phyloP scores from a whole-genome alignment of 176 grass and related monocot species.

The Saccharum officinarum region DNA sequence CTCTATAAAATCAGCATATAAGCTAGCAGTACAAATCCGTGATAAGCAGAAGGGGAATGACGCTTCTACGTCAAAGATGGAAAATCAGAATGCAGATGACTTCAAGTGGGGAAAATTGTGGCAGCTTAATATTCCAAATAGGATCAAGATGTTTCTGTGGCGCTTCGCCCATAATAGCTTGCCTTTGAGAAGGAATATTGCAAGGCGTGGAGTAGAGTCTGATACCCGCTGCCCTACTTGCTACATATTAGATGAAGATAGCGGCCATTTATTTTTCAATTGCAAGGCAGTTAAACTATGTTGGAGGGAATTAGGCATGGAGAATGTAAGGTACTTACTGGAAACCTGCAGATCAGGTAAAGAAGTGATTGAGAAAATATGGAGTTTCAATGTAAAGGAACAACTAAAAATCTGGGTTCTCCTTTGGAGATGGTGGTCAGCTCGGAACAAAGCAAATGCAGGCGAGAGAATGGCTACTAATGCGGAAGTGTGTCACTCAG shows the following conservation, averaged over 20 bases:
- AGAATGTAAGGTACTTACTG: too few species aligned
- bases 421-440: too few species aligned
- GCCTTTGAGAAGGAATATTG: background rate
- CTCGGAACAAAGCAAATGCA: too few species aligned
- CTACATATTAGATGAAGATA: background rate
- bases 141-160: background rate
- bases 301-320: background rate
- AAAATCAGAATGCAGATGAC: background rate
- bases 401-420: too few species aligned
- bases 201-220: background rate
- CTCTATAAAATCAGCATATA: background rate
- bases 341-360: too few species aligned
- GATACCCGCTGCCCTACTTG: background rate
- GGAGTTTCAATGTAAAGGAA: too few species aligned
- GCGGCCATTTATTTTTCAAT: background rate
- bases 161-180: background rate
- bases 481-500: too few species aligned
- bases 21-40: background rate
- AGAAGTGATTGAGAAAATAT: too few species aligned
- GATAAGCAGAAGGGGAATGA: fast-evolving
- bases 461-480: too few species aligned
- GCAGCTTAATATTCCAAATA: background rate
- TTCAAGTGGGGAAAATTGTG: background rate
- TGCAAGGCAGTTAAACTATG: background rate
- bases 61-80: background rate